Evolutionary conservation across 306 rosid species (phyloP).

Genomic region (Casuarina equisetifolia): DNA sequence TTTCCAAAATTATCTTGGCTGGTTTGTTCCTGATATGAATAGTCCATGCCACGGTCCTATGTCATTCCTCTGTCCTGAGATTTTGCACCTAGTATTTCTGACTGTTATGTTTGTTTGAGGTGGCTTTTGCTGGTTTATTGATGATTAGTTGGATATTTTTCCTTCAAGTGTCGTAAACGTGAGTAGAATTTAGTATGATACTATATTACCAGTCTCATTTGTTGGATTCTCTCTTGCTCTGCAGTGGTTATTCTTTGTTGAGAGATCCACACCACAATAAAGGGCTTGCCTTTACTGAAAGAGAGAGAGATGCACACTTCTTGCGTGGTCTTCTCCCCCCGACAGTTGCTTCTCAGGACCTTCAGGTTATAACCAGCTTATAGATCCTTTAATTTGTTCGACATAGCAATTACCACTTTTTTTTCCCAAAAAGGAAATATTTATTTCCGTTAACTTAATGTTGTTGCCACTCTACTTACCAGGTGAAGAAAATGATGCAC

Average conservation of each 20-base stretch:
- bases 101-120: background rate
- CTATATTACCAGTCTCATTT: constrained; percentile 8
- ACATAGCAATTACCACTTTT: background rate
- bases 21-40: background rate
- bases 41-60: background rate
- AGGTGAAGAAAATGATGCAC: constrained; percentile 85
- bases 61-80: background rate
- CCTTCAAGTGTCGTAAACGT: background rate
- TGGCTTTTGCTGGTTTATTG: background rate
- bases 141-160: background rate
- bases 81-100: background rate
- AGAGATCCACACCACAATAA: constrained; percentile 92
- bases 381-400: background rate
- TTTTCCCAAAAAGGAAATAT: background rate
- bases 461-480: constrained; percentile 22
- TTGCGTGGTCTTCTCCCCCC: constrained; percentile 97
- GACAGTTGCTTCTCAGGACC: constrained; percentile 59
- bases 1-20: background rate
- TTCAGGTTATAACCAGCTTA: constrained; percentile 60
- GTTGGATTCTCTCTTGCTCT: constrained; percentile 17
- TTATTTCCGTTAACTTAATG: background rate
- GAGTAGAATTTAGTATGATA: constrained; percentile 1
- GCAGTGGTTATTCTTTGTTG: constrained; percentile 82
- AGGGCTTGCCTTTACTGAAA: constrained; percentile 88
- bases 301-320: constrained; percentile 92